Evolutionary conservation across 257 asterid genomes (phyloP), one percentile per base, ranked within the genome.

Genomic region (Pogostemon cablin): DNA sequence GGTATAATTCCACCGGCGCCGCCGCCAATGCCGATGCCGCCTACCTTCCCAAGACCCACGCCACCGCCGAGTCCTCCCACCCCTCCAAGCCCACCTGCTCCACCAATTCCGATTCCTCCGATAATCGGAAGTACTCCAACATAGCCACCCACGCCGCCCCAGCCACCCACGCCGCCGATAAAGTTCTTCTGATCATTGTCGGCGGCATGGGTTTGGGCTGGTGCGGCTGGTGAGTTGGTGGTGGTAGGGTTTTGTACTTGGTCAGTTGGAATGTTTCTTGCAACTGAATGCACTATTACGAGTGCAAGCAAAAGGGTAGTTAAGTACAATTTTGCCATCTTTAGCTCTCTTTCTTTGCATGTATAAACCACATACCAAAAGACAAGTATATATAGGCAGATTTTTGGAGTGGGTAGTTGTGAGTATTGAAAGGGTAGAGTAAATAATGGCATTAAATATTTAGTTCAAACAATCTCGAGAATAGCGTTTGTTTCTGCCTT

Each of bases 161-260:
- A 81, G 44, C 84, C 87, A 15, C 95, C 96, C 2, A 84, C 8
- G 9, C 93, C 93, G 2, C 91, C 91, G n/a, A 87, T 80, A 64
- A 89, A 84, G 74, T 87, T 85, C 73, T 89, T 89, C 85, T 86
- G 64, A 53, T 87, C 96, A 46, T 38, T 77, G 0, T 81, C 73
- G 49, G 42, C 69, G 9, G 78, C 81, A 10, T 38, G 70, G 1
- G 74, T 72, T 25, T 25, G 32, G 1, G 50, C 67, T 5, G 85
- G 81, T 0, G 67, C 83, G 3, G 72, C 72, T 3, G 87, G 84
- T 1, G 58, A 2, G 25, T 73, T 25, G 76, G 62, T 67, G 5
- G 69, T 67, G 75, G 3, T 76, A 53, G 67, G 75, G 80, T 55
- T 69, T 71, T 40, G 41, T 41, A 15, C 7, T 7, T 43, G 62